Evolutionary conservation across 495 filamentous ascomycete species (phyloP).

Genomic region (Lasiosphaeria ovina): DNA sequence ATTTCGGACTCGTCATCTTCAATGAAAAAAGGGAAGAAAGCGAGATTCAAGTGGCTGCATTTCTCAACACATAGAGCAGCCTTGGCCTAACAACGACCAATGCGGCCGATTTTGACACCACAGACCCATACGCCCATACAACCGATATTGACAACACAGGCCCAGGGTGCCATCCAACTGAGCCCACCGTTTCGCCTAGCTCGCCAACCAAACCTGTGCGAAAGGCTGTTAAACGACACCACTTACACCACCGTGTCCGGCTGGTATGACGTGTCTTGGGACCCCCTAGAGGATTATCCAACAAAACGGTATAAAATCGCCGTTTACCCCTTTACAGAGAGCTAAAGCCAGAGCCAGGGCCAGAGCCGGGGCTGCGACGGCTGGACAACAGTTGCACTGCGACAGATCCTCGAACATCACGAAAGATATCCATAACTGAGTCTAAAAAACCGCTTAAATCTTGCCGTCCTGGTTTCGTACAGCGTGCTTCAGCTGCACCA

Average conservation of each 20-base stretch:
- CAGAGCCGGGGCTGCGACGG: not conserved
- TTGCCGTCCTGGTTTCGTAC: constrained; percentile 27
- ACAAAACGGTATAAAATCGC: not conserved
- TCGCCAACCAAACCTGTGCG: not conserved
- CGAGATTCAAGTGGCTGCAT: not conserved
- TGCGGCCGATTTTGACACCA: not conserved
- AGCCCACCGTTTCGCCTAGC: too few species aligned
- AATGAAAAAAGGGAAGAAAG: not conserved
- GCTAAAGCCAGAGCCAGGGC: too few species aligned
- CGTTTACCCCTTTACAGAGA: not conserved
- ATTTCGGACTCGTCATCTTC: too few species aligned
- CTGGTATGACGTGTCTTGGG: not conserved
- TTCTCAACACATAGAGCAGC: not conserved
- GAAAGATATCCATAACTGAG: not conserved
- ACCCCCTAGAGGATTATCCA: not conserved
- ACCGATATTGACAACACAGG: too few species aligned
- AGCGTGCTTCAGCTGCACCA: constrained; percentile 30
- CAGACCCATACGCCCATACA: not conserved
- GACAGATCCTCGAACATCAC: constrained; percentile 10
- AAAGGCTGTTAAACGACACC: not conserved
- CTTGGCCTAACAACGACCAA: not conserved
- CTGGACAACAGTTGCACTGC: constrained; percentile 10
- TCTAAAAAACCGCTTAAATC: constrained; percentile 19
- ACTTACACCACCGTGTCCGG: not conserved
- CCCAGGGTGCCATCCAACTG: too few species aligned